Evolutionary conservation across 148 eudicot species (phyloP), one percentile per base, ranked within the genome.

Genomic region (Talinum fruticosum): DNA sequence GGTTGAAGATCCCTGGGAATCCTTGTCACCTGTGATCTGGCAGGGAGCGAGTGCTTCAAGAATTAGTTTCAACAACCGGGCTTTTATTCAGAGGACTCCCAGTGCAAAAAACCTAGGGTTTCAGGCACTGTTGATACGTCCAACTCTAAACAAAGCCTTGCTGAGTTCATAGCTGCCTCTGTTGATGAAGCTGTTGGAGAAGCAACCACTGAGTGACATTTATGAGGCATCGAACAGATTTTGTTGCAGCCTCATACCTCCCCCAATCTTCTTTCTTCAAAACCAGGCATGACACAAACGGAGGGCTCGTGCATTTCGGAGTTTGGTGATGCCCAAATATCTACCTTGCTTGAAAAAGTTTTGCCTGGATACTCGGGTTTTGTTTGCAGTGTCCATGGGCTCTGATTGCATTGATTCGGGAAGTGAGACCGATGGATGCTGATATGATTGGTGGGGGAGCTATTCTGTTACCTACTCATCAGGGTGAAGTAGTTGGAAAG

Each of bases 1-100:
- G 94, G 79, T 87, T 28, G 92, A 89, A 77, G 92, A 90, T 66
- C 92, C 94, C 10, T 90, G 94, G 94, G 73, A 83, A 76, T 70
- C 72, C 54, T 79, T 90, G 78, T 51, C 83, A 38, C 92, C 94
- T 33, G 88, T 89, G 61, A 33, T 82, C 70, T 90, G 92, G 92
- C 83, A 61, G 74, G 49, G 51, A 77, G 72, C 32, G 34, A 73
- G 59, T 75, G 77, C 30, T 38, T 23, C 41, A 8, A 54, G 37
- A 24, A 77, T 68, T n/a, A 51, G 16, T 24, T 45, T 54, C 14
- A 76, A 61, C 68, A 79, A 75, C 29, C 78, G 72, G 67, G 79
- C 67, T 26, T 73, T 44, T 23, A 14, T 78, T 67, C 81, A 83
- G 38, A 82, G 62, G 53, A 79, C 30, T 8, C 65, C 79, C 3